Base-by-base conservation (phyloP, 192 early-diverging fungal genomes). In the Gryganskiella cystojenkinii region DNA sequence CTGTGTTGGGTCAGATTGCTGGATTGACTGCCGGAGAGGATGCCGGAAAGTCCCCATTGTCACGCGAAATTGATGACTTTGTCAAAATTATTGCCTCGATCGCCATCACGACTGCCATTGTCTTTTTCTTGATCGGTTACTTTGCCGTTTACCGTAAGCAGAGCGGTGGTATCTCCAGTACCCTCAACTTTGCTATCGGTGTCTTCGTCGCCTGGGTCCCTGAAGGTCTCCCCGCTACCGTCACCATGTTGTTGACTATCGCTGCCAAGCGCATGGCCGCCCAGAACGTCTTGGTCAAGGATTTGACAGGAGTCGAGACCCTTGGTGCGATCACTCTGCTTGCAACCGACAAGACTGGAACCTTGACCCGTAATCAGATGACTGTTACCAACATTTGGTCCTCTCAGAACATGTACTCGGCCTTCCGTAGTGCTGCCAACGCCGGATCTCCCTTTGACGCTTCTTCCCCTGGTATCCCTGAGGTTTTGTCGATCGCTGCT, bases 301-400 rank as follows among this genome's bases (percentile, higher is more conserved):
- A 98, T 71, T 83, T 99, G 43, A 93, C 95, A 67, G 95, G 95
- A 75, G 97, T 99, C 15, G 97, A 99, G 76, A 99, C 97, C 15
- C 88, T 99, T 27, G 97, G 97, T 54, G 97, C 96, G 11, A 96
- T 99, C 63, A 99, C 97, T 34, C 83, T 98, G 22, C 88, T 99
- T 40, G 97, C 97, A 25, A 99, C 96, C 4, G 97, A 99, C 83
- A 99, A 99, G 80, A 98, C 97, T 14, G 97, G 97, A 59, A 99
- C 97, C 51, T 85, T 99, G 63, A 99, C 97, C 34, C 86, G 93
- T 61, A 99, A 97, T 80, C 96, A 97, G 80, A 99, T 99, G 97
- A 96, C 94, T 8, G 93, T 94, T 0, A 93, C 95, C 61, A 92
- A 94, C 83, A 62, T 99, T 22, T 99, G 97, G 97, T 86, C 92